Evolutionary conservation across 2,329 filamentous ascomycete species (phyloP).

Genomic region (Exserohilum rostratum): DNA sequence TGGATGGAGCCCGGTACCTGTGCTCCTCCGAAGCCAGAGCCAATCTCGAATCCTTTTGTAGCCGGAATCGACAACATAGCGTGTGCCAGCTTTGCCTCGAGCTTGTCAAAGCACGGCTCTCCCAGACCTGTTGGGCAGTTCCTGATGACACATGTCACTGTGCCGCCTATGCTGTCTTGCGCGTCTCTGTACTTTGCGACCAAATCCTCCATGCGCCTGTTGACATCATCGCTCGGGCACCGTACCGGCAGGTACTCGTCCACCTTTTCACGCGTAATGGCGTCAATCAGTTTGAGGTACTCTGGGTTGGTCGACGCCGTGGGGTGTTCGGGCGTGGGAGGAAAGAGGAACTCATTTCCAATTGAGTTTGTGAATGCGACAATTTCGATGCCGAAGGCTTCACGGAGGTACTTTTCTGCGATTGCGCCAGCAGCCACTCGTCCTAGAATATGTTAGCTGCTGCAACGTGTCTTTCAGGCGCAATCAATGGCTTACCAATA

Average conservation of each 20-base stretch:
- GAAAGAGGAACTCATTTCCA: constrained; percentile 78
- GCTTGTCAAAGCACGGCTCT: constrained; percentile 93
- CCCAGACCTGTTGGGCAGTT: constrained; percentile 85
- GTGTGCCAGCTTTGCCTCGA: constrained; percentile 88
- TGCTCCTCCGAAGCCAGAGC: constrained; percentile 87
- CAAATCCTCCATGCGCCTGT: constrained; percentile 74
- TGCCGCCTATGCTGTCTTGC: constrained; percentile 90
- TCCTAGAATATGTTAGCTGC: constrained; percentile 51
- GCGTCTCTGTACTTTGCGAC: constrained; percentile 80
- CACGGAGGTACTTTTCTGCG: constrained; percentile 86
- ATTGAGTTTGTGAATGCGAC: constrained; percentile 89
- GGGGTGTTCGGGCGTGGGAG: constrained; percentile 68
- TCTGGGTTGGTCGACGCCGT: constrained; percentile 75
- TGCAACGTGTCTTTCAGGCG: neutral
- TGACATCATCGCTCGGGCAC: constrained; percentile 73
- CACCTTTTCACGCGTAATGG: constrained; percentile 75
- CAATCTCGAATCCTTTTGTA: constrained; percentile 94
- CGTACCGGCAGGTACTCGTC: constrained; percentile 86
- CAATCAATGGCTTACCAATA: constrained; percentile 64
- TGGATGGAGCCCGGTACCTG: constrained; percentile 87
- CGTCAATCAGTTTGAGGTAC: constrained; percentile 76
- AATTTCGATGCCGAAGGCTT: constrained; percentile 86
- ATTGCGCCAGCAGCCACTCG: constrained; percentile 91
- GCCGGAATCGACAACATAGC: constrained; percentile 96
- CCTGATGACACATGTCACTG: constrained; percentile 90